phyloP scores from a whole-genome alignment of 495 filamentous ascomycete genomes.

The Aspergillus wentii region DNA sequence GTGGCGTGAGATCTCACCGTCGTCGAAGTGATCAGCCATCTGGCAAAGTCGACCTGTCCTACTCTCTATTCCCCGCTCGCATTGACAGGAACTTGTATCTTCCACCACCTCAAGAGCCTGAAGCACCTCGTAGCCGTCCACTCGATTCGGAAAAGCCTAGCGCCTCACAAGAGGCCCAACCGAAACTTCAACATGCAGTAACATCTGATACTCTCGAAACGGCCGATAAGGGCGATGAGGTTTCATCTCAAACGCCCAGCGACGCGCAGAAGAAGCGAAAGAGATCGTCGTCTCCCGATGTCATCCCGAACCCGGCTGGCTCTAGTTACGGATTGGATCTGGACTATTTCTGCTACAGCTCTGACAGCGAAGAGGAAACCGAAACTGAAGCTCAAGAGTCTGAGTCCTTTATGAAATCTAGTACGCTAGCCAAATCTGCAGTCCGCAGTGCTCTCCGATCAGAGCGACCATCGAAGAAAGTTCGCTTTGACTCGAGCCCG shows the following conservation, averaged over 20 bases:
- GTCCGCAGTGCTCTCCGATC: constrained; percentile 13
- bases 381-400: constrained; percentile 9
- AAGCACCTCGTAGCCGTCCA: no score
- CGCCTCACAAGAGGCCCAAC: not conserved
- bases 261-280: constrained; percentile 38
- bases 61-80: constrained; percentile 18
- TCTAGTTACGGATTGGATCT: constrained; percentile 40
- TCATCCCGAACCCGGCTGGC: constrained; percentile 40
- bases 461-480: constrained; percentile 21
- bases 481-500: constrained; percentile 25
- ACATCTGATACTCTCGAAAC: no score
- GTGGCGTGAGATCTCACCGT: constrained; percentile 4
- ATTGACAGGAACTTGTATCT: constrained; percentile 18
- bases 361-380: constrained; percentile 28
- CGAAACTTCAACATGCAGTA: no score
- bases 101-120: not conserved
- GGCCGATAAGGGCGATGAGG: no score
- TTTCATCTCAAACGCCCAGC: no score
- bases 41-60: constrained; percentile 15
- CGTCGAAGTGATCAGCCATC: constrained; percentile 8
- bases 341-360: constrained; percentile 36
- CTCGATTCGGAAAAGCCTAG: no score
- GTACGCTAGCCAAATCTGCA: constrained; percentile 6
- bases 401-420: constrained; percentile 3
- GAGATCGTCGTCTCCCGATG: constrained; percentile 34